Evolutionary conservation across 345 rosid genomes (phyloP), one percentile per base, ranked within the genome.

Genomic region (Bruguiera sexangula): DNA sequence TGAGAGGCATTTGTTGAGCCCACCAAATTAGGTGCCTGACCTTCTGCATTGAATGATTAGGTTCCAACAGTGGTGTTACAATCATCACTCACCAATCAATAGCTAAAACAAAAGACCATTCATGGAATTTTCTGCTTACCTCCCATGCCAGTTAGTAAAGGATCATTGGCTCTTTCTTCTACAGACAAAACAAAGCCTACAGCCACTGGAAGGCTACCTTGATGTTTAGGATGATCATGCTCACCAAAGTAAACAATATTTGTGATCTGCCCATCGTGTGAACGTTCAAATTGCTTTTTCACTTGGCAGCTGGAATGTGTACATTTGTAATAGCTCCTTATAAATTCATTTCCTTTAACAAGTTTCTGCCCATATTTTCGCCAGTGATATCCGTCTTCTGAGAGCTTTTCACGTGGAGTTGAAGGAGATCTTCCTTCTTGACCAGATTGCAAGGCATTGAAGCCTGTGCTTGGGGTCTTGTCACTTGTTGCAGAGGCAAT

Each of bases 361-460:
- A 88, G 75, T 70, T 94, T 94, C 87, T 94, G 97, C 19, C 98
- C 98, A 20, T 94, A 94, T 73, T 94, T 94, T 52, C 96, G 79
- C 97, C 98, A 94, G 75, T 87, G 87, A 80, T 82, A 95, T 65
- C 96, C 99, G 65, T 91, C 97, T 76, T 84, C 93, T 57, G 79
- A 81, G 39, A 75, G 89, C 76, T 91, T 94, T 83, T 94, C 99
- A 5, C 89, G 90, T 8, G 78, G 79, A 27, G 80, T 67, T 51
- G 63, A 66, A 66, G 89, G 84, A 62, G 76, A 77, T 68, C 80
- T 85, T 69, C 86, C 87, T 78, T 87, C 97, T 26, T 80, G 82
- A 66, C 68, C 80, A 64, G 86, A 72, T 58, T 74, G 88, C 46
- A 76, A 70, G 9, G 67, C 73, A 64, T 55, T 62, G 56, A 75